Base-by-base conservation (phyloP, 2,329 filamentous ascomycete genomes). In the Colletotrichum plurivorum region DNA sequence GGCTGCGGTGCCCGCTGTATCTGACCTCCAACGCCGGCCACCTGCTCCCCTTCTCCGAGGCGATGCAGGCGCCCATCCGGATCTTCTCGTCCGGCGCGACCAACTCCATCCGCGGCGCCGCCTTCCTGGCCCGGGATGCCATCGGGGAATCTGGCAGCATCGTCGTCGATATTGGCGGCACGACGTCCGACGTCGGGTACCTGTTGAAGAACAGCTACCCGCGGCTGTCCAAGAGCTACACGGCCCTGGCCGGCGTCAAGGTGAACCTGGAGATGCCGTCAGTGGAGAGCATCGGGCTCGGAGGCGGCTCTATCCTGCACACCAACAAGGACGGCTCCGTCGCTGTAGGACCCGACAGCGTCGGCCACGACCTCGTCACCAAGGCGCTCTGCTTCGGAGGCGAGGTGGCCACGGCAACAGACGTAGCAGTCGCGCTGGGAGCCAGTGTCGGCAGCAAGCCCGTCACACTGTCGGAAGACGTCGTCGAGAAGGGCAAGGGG, bases 11-110 rank as follows among this genome's bases (percentile, higher is more conserved):
- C 49, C 75, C 76, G 0, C 75, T 85, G 1, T 88, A 84, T 70
- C 76, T 88, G 12, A 87, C 85, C 0, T 81, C 85, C 58, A 88
- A 87, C 63, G 83, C 86, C 60, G 85, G 85, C 1, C 71, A 73
- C n/a, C 27, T 74, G 25, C 58, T 74, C 6, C 68, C 70, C 1
- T 70, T 66, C 9, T 63, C 65, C 18, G 74, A 75, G 46, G 73
- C 73, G n/a, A 71, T 74, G 69, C 61, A 64, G 18, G 71, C 71
- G 12, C 74, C 74, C 0, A 72, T 75, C 39, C 54, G 69, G 1
- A 67, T 73, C 22, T 75, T 75, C 61, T 74, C 73, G 1, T 75
- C 74, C 10, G 74, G 74, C 1, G 66, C 73, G 4, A 75, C 74
- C 6, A 75, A 75, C 64, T 75, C 74, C 2, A 73, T 75, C 13